phyloP scores from a whole-genome alignment of 345 rosid genomes.

The Citrus sp. region DNA sequence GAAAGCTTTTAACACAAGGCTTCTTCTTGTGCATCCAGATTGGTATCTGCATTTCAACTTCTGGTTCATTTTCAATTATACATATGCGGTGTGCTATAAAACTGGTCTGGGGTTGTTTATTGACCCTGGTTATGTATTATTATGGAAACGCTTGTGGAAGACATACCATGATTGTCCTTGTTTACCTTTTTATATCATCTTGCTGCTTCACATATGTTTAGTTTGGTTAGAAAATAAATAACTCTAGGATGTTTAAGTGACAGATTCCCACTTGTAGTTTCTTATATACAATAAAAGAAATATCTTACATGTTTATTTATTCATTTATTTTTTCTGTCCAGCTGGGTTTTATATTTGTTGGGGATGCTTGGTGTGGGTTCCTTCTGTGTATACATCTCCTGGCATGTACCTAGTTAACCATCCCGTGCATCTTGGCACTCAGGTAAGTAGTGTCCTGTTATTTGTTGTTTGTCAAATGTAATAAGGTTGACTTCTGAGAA shows the following conservation, averaged over 20 bases:
- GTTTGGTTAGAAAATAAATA: neutral
- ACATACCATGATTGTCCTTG: neutral
- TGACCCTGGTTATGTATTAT: neutral
- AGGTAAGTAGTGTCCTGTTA: conserved; percentile 42
- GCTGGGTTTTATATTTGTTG: conserved; percentile 99
- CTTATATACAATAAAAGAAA: neutral
- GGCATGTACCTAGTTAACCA: conserved; percentile 99
- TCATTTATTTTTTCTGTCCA: conserved; percentile 30
- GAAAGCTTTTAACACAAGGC: neutral
- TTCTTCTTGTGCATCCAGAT: neutral
- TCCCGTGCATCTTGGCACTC: conserved; percentile 90
- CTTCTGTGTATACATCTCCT: conserved; percentile 94
- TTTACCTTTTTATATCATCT: neutral
- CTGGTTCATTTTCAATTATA: neutral
- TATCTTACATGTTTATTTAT: neutral
- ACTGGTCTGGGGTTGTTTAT: neutral
- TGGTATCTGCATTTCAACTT: neutral
- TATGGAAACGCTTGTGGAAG: neutral
- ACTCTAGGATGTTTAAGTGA: neutral
- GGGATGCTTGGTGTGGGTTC: conserved; percentile 99
- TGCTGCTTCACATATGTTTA: neutral
- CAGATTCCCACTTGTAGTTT: neutral
- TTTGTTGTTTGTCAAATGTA: neutral
- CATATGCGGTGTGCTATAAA: neutral
- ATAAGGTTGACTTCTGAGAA: neutral